Evolutionary conservation across 352 stramenopile species (phyloP).

Genomic region (Phytophthora rubi): DNA sequence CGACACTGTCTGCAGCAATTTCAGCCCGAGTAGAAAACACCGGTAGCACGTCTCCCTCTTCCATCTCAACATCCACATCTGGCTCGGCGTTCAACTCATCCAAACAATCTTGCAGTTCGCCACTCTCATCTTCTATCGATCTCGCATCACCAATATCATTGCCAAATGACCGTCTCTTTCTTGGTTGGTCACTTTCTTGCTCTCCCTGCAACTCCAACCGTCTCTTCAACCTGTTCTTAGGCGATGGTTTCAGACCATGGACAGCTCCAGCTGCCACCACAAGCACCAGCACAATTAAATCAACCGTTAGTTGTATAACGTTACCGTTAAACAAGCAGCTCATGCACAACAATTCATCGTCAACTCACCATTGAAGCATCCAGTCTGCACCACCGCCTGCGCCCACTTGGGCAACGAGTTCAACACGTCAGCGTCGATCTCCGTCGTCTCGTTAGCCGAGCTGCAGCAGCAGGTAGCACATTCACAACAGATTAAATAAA

Average conservation of each 20-base stretch:
- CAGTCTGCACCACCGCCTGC: constrained; percentile 56
- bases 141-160: background rate
- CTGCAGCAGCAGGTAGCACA: constrained; percentile 13
- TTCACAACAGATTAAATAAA: background rate
- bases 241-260: constrained; percentile 7
- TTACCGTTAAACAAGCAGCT: background rate
- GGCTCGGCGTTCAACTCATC: constrained; percentile 27
- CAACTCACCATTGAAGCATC: constrained; percentile 53
- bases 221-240: constrained; percentile 28
- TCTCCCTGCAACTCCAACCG: constrained; percentile 19
- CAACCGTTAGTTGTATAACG: background rate
- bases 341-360: constrained; percentile 2
- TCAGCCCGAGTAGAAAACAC: constrained; percentile 60
- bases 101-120: constrained; percentile 27
- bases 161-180: constrained; percentile 20
- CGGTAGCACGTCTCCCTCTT: constrained; percentile 32
- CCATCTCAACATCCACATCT: constrained; percentile 17
- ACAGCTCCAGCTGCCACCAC: constrained; percentile 11
- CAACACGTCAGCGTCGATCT: constrained; percentile 43
- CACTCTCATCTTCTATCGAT: constrained; percentile 19
- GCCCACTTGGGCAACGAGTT: constrained; percentile 64
- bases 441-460: constrained; percentile 24
- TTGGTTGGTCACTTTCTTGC: background rate
- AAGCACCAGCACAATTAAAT: constrained; percentile 2
- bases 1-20: constrained; percentile 58